These are phyloP conservation scores for Kodamaea restingae DNA, from an alignment of 805 yeast species.

Conservation along the genomic window DNA sequence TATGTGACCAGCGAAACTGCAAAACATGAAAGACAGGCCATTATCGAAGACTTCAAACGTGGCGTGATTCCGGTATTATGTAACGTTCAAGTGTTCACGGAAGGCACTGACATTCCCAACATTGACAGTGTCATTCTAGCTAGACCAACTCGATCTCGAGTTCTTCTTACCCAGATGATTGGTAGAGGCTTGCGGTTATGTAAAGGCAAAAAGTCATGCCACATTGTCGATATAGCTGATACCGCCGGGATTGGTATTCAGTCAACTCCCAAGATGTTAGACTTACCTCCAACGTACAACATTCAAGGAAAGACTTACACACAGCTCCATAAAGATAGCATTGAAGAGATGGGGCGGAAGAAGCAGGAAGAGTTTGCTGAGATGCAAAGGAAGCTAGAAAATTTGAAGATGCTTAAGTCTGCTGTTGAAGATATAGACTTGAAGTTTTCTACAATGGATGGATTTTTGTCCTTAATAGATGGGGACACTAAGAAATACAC, in stretches of 20 bases:
- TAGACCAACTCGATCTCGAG: conserved; percentile 74
- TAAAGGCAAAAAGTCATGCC: conserved; percentile 60
- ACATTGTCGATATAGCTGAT: conserved; percentile 75
- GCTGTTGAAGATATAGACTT: not conserved
- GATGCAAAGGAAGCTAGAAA: conserved; percentile 2
- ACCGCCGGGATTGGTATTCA: conserved; percentile 49
- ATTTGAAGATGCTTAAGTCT: not conserved
- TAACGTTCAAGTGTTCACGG: conserved; percentile 89
- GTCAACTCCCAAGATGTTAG: not conserved
- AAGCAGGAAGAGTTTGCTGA: conserved; percentile 4
- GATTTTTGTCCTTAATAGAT: conserved; percentile 12
- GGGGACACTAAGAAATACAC: conserved; percentile 11
- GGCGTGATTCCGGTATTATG: conserved; percentile 70
- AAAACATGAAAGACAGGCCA: conserved; percentile 44
- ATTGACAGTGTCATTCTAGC: conserved; percentile 77
- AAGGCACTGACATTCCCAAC: conserved; percentile 91
- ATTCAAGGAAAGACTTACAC: conserved; percentile 15
- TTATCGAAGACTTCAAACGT: conserved; percentile 53
- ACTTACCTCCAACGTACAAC: conserved; percentile 27
- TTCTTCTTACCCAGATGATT: conserved; percentile 77
- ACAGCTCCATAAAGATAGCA: conserved; percentile 21
- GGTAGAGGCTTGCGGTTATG: conserved; percentile 81
- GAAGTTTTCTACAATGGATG: conserved; percentile 10
- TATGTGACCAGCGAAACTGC: conserved; percentile 67
- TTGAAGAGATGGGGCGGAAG: conserved; percentile 9